Evolutionary conservation across 805 yeast genomes (phyloP).

Genomic region (Teunomyces gatunensis): DNA sequence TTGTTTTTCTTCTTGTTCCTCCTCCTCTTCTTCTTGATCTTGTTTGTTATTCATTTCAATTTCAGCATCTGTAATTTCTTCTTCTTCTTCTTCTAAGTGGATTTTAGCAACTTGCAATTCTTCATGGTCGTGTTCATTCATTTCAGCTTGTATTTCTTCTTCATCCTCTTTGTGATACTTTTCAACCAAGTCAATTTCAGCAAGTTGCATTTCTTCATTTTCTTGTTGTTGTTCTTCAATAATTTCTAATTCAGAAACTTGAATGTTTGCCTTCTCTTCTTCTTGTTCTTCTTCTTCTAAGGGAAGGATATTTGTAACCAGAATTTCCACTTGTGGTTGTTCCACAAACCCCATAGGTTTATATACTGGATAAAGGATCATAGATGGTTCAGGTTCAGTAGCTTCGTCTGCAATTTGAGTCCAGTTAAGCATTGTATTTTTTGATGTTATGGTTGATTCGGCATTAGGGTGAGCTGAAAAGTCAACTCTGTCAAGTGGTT

Average conservation of each 20-base stretch:
- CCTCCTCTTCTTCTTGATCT: neutral
- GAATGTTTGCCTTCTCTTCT: neutral
- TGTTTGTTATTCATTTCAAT: neutral
- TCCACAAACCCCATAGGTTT: neutral
- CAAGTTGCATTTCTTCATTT: neutral
- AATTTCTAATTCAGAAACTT: neutral
- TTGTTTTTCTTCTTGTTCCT: neutral
- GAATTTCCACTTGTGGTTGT: neutral
- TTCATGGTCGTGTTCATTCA: neutral
- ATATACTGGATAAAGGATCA: neutral
- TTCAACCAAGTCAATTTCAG: neutral
- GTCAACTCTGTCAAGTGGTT: neutral
- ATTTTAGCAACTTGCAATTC: neutral
- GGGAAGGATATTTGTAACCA: neutral
- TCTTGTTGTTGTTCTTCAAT: neutral
- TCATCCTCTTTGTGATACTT: neutral
- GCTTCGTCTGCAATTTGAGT: neutral
- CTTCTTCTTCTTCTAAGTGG: neutral
- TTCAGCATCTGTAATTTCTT: neutral
- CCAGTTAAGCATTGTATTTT: neutral
- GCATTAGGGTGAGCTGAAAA: neutral
- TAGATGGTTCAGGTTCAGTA: neutral
- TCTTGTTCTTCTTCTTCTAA: neutral
- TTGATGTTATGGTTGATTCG: neutral
- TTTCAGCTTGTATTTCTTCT: neutral